Evolutionary conservation across 805 yeast genomes (phyloP).

Genomic region (Kodamaea leandrae): DNA sequence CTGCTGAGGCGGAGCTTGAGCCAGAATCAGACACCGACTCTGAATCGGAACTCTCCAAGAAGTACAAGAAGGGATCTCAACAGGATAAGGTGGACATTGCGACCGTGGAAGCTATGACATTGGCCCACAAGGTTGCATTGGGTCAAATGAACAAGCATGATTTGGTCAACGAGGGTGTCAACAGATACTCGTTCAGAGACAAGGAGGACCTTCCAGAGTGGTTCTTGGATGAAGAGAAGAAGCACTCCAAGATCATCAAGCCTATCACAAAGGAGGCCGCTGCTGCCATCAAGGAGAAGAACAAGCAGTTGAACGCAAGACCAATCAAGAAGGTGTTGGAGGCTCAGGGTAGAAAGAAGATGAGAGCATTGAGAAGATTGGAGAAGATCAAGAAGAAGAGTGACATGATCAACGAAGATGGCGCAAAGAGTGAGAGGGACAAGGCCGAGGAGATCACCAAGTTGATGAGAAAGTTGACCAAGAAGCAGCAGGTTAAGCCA

Average conservation of each 20-base stretch:
- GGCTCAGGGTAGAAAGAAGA: slow-evolving; percentile 93
- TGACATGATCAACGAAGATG: slow-evolving; percentile 84
- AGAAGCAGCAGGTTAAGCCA: slow-evolving; percentile 70
- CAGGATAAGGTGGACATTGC: slow-evolving; percentile 74
- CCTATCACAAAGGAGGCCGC: slow-evolving; percentile 90
- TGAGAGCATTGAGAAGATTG: slow-evolving; percentile 83
- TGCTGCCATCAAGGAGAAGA: slow-evolving; percentile 41
- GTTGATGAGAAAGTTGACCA: slow-evolving; percentile 75
- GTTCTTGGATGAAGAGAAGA: slow-evolving; percentile 91
- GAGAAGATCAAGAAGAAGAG: slow-evolving; percentile 92
- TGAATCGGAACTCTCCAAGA: slow-evolving; percentile 32
- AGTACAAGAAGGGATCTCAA: slow-evolving; percentile 46
- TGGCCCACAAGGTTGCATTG: slow-evolving; percentile 92
- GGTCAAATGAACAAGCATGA: slow-evolving; percentile 85
- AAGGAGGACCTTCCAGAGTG: slow-evolving; percentile 91
- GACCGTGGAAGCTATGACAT: slow-evolving; percentile 95
- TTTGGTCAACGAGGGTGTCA: slow-evolving; percentile 87
- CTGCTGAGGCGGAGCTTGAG: slow-evolving; percentile 22
- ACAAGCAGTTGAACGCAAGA: slow-evolving; percentile 78
- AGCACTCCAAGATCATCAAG: slow-evolving; percentile 78
- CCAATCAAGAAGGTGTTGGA: slow-evolving; percentile 98
- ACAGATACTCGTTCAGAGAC: slow-evolving; percentile 89
- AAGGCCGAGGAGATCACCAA: slow-evolving; percentile 90
- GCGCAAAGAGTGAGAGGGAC: slow-evolving; percentile 84
- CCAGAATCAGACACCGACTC: slow-evolving; percentile 43